Evolutionary conservation across 441 rosid genomes (phyloP).

Genomic region (Arabidopsis lyrata): DNA sequence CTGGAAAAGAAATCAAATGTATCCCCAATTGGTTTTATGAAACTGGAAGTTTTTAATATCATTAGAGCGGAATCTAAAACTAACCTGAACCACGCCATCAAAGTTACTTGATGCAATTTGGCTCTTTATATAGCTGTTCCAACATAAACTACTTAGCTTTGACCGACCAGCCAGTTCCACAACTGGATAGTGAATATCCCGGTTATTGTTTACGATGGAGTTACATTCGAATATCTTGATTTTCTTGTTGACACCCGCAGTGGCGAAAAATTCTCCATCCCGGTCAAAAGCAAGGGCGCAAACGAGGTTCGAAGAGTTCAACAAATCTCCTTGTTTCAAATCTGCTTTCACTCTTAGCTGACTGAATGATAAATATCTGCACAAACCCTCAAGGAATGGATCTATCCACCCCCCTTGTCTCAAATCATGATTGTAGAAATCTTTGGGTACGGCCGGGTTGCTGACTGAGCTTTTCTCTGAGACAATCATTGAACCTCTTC

Average conservation of each 20-base stretch:
- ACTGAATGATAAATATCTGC: constrained; percentile 87
- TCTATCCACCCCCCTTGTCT: constrained; percentile 83
- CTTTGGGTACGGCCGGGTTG: constrained; percentile 64
- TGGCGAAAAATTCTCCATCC: constrained; percentile 87
- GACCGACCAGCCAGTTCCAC: constrained; percentile 89
- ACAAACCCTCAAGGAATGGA: constrained; percentile 93
- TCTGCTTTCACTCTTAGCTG: constrained; percentile 88
- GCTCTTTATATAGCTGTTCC: constrained; percentile 92
- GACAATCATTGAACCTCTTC: constrained; percentile 69
- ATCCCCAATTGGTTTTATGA: constrained; percentile 12
- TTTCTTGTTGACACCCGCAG: constrained; percentile 95
- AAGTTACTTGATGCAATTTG: constrained; percentile 97
- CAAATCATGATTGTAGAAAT: constrained; percentile 45
- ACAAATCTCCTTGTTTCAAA: constrained; percentile 88
- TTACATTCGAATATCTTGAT: constrained; percentile 92
- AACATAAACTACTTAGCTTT: constrained; percentile 87
- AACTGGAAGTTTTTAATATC: neutral
- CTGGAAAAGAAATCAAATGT: constrained; percentile 44
- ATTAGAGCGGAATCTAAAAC: constrained; percentile 24
- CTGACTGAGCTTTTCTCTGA: constrained; percentile 84
- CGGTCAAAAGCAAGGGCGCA: constrained; percentile 95
- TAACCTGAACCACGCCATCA: constrained; percentile 96
- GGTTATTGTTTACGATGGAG: constrained; percentile 63
- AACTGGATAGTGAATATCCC: constrained; percentile 91
- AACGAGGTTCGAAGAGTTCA: constrained; percentile 90